Conservation (phyloP, 305 asterid genomes). For the Nicotiana rustica region DNA sequence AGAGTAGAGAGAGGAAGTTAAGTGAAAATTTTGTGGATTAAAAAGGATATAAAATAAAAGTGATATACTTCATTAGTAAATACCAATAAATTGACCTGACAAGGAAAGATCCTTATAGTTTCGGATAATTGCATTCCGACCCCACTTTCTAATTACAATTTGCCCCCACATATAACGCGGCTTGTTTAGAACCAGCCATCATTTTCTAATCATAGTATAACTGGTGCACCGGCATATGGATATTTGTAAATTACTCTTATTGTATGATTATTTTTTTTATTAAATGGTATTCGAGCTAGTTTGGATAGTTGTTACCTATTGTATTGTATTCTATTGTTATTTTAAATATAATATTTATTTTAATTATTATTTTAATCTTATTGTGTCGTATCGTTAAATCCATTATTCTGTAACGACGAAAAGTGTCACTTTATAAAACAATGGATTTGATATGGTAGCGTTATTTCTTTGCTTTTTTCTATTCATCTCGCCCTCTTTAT, state of each 20-base stretch:
- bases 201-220: not conserved
- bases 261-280: not conserved
- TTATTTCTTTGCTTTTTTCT: too few relatives aligned
- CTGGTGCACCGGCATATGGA: constrained; percentile 1
- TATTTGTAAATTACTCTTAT: not conserved
- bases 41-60: not conserved
- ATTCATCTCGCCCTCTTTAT: too few relatives aligned
- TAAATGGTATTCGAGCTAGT: too few relatives aligned
- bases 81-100: constrained; percentile 18
- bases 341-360: too few relatives aligned
- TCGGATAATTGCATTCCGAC: constrained; percentile 17
- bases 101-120: constrained; percentile 31
- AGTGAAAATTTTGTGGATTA: constrained; percentile 24
- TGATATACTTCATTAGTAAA: not conserved
- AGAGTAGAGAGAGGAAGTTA: constrained; percentile 31
- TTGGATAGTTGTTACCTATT: too few relatives aligned
- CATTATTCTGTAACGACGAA: too few relatives aligned
- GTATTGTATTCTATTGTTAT: too few relatives aligned
- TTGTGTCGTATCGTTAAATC: too few relatives aligned
- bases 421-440: too few relatives aligned
- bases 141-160: not conserved
- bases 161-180: constrained; percentile 35
- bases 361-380: too few relatives aligned
- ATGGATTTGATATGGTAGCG: too few relatives aligned
- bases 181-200: not conserved